These are phyloP conservation scores for Nicotiana tabacum DNA, from an alignment of 257 asterid genomes.

Conservation along the genomic window DNA sequence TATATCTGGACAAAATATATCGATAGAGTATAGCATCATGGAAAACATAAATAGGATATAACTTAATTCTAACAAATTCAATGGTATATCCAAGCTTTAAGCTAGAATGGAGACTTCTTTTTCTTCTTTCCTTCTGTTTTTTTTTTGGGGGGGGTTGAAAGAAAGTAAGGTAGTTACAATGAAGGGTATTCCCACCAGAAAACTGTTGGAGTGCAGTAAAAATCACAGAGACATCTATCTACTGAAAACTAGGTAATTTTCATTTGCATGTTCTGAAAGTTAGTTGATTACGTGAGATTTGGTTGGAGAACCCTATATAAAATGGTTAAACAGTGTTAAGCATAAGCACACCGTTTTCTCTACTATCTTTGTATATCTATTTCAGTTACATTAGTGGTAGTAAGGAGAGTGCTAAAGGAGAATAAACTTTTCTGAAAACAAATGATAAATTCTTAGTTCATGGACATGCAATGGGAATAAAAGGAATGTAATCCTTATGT, in stretches of 20 bases:
- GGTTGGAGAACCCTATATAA: neutral
- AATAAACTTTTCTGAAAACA: neutral
- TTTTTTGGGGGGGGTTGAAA: neutral
- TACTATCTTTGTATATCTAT: neutral
- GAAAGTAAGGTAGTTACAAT: neutral
- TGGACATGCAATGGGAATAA: neutral
- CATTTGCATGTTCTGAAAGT: neutral
- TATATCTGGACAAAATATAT: neutral
- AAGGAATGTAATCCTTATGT: neutral
- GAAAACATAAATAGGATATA: neutral
- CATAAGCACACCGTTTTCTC: neutral
- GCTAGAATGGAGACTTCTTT: neutral
- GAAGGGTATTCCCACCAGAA: slow-evolving; percentile 2
- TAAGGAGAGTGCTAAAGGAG: neutral
- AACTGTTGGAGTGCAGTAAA: neutral
- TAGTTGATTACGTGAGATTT: neutral
- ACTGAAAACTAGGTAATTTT: neutral
- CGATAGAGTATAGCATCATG: neutral
- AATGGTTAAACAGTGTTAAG: neutral
- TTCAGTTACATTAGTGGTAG: slow-evolving; percentile 1
- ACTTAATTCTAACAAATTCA: neutral
- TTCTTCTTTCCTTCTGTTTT: neutral
- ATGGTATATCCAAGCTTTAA: neutral
- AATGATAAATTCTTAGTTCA: neutral
- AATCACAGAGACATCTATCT: neutral